Base-by-base conservation (phyloP, 177 flowering plant species). In the Vitis hybrid region DNA sequence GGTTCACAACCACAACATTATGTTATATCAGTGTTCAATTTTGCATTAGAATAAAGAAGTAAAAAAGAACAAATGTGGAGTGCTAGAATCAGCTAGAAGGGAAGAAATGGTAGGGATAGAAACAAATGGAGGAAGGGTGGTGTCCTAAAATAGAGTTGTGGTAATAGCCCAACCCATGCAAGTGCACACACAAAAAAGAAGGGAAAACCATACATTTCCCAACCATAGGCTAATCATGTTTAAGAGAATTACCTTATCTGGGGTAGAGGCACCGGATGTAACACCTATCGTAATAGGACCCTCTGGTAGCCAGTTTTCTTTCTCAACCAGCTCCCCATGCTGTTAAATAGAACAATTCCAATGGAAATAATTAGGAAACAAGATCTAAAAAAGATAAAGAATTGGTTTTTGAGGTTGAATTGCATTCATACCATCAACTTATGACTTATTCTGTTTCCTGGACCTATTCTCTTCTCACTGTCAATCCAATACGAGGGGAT, bases 401-500 rank as follows among this genome's bases (percentile, higher is more conserved):
- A 39, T 26, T 39, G 48, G 7, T 39, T 39, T 39, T 39, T 7
- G 48, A 39, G 48, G 48, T 39, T 39, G 9, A 39, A 39, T 39
- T 22, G 49, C 22, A 29, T 19, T n/a, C 3, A 60, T 2, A 92
- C 99, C 74, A 82, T 81, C 82, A 91, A 78, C 74, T 94, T 92
- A 78, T 86, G 76, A 58, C 83, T 81, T 68, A 94, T 89, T 86
- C 39, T 89, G 84, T 92, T 92, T 79, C 97, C 99, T 13, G 98
- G 98, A 55, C 97, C 99, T 75, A 94, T 80, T 84, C 99, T 87
- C 78, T 83, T 55, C 80, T 91, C 97, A 67, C 85, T 85, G 80
- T 94, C 97, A 66, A 94, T 65, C 99, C 99, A 94, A 71, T 94
- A 94, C 11, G 99, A 94, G 49, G 99, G 99, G 71, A 94, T 94